Conservation (phyloP, 306 rosid species). For the Vigna nakashimae region DNA sequence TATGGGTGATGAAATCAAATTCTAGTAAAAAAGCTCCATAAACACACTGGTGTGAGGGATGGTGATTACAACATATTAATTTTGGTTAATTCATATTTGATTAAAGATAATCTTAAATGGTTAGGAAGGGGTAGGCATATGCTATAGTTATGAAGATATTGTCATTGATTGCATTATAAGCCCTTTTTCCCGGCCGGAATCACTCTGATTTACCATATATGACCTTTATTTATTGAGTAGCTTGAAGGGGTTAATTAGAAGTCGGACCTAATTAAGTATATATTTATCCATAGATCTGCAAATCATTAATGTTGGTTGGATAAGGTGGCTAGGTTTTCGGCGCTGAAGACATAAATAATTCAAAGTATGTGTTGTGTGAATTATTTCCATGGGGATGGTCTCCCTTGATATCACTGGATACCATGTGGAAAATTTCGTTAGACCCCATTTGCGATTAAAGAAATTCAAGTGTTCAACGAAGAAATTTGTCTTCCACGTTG, state of each 20-base stretch:
- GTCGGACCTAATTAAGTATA: not conserved
- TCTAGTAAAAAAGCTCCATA: not conserved
- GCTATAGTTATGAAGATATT: not conserved
- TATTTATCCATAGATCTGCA: not conserved
- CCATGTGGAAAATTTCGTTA: not conserved
- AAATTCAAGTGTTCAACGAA: not conserved
- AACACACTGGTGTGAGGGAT: not conserved
- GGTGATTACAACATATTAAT: not conserved
- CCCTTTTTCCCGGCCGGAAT: slow-evolving; percentile 11
- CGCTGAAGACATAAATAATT: slow-evolving; percentile 40
- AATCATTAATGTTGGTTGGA: slow-evolving; percentile 10
- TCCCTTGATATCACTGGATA: not conserved
- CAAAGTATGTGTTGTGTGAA: slow-evolving; percentile 27
- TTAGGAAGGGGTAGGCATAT: not conserved
- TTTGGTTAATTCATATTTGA: not conserved
- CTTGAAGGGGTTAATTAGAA: slow-evolving; percentile 31
- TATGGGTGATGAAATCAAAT: slow-evolving; percentile 6
- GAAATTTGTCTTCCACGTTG: not conserved
- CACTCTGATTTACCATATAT: not conserved
- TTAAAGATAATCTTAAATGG: slow-evolving; percentile 11
- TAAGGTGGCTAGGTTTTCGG: slow-evolving; percentile 47
- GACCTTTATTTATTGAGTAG: slow-evolving; percentile 18
- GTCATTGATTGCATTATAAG: not conserved
- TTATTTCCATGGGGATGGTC: slow-evolving; percentile 37
- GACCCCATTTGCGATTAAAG: not conserved